Conservation (phyloP, 1,284 basidiomycete species). For the Ceratobasidium sp. region DNA sequence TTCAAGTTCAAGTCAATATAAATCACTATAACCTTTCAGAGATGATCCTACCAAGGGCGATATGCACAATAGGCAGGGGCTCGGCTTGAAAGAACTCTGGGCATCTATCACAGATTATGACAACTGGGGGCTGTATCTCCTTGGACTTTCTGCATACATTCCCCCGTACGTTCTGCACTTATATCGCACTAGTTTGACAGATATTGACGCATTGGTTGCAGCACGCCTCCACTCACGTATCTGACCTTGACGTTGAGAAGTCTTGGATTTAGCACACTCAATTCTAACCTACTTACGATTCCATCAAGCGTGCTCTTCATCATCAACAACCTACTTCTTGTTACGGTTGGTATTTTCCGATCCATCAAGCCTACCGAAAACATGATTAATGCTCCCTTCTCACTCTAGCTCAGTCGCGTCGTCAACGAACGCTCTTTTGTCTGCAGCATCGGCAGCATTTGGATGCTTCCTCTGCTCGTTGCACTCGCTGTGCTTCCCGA, state of each 20-base stretch:
- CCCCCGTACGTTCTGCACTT: constrained; percentile 59
- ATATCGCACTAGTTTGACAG: not conserved
- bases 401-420: constrained; percentile 32
- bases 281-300: constrained; percentile 51
- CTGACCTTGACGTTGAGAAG: constrained; percentile 50
- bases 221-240: constrained; percentile 49
- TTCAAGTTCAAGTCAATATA: too few relatives aligned
- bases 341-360: too few relatives aligned
- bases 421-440: constrained; percentile 28
- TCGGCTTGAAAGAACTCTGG: constrained; percentile 67
- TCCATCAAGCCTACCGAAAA: too few relatives aligned
- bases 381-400: constrained; percentile 13
- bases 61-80: constrained; percentile 82
- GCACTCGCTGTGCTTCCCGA: constrained; percentile 13
- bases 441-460: not conserved
- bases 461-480: constrained; percentile 31
- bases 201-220: constrained; percentile 16
- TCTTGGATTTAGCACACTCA: constrained; percentile 51
- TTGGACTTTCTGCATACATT: too few relatives aligned
- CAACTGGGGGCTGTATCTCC: constrained; percentile 79
- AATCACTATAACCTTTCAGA: too few relatives aligned
- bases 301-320: constrained; percentile 46
- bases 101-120: constrained; percentile 69
- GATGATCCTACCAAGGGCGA: constrained; percentile 75
- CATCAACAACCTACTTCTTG: constrained; percentile 38